Percentiles rank a stretch among this genome's conserved stretches.
phyloP scores from a whole-genome alignment of 2,329 filamentous ascomycete genomes.

The Dryadomyces sulphureus region DNA sequence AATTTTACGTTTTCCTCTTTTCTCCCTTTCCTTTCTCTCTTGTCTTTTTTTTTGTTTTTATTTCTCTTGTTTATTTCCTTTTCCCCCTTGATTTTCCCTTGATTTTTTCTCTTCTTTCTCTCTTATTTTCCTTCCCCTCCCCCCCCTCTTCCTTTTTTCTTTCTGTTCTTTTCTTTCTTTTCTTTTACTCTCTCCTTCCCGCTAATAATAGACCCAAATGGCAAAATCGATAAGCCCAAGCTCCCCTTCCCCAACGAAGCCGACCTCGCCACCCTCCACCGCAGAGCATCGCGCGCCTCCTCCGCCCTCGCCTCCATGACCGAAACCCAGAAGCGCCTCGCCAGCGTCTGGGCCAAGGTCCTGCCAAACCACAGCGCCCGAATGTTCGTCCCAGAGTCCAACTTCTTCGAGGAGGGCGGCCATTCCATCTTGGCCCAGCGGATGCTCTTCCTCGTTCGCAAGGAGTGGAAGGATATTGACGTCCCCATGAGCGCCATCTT shows the following conservation, averaged over 20 bases:
- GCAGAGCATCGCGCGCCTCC: conserved; percentile 12
- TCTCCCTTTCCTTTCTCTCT: no score
- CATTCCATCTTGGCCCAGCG: conserved; percentile 72
- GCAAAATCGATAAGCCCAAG: conserved; percentile 67
- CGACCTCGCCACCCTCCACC: conserved; percentile 16
- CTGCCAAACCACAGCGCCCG: conserved; percentile 47
- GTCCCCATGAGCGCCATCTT: conserved; percentile 60
- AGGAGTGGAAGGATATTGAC: conserved; percentile 24
- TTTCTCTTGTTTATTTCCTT: neutral
- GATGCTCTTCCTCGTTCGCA: conserved; percentile 54
- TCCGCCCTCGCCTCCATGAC: conserved; percentile 13
- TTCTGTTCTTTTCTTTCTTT: no score
- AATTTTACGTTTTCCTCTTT: no score
- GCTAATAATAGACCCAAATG: conserved; percentile 43
- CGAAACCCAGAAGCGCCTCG: conserved; percentile 51
- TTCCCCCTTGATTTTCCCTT: neutral
- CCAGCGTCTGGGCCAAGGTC: conserved; percentile 58
- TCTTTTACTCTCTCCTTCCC: no score
- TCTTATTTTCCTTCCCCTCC: no score
- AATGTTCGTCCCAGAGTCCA: conserved; percentile 22
- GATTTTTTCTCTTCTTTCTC: no score
- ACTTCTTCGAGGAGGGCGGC: conserved; percentile 70
- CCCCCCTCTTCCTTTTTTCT: neutral
- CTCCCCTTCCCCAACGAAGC: conserved; percentile 69
- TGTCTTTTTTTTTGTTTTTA: neutral